Evolutionary conservation across 495 filamentous ascomycete genomes (phyloP), one percentile per base, ranked within the genome.

Genomic region (Cladorrhinum samala): DNA sequence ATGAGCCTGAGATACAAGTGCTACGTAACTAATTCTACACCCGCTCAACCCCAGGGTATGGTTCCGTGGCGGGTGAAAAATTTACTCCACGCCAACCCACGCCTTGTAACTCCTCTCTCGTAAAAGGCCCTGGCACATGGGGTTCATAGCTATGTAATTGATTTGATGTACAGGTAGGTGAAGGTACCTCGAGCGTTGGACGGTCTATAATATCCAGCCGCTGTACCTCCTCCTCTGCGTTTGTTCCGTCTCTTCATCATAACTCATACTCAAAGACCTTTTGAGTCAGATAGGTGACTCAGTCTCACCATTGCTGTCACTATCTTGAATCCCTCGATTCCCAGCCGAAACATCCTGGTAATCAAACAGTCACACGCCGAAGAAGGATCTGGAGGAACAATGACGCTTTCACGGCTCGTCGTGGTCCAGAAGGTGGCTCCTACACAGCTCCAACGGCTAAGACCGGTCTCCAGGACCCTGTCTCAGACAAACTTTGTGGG

Each of bases 371-470:
- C n/a, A n/a, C n/a, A n/a, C n/a, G n/a, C n/a, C n/a, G n/a, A n/a
- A n/a, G n/a, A n/a, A n/a, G n/a, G n/a, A n/a, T n/a, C n/a, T n/a
- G n/a, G n/a, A 27, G 30, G 14, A 48, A 17, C 55, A 14, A 57
- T 57, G 55, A 46, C 50, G 5, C 50, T 57, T 20, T 57, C 55
- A 21, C 46, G 46, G 13, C 23, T 57, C 20, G 39, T 19, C 27
- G 6, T 5, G 11, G 11, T 33, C 18, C 50, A 53, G 21, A 45
- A 45, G 46, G 41, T 42, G 42, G 33, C 50, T 25, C 14, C 40
- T 17, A 33, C 27, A n/a, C n/a, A n/a, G n/a, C n/a, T n/a, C n/a
- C n/a, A n/a, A n/a, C n/a, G n/a, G n/a, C n/a, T n/a, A n/a, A n/a
- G n/a, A n/a, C n/a, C n/a, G n/a, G n/a, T n/a, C 27, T 33, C 27